Evolutionary conservation across 306 rosid species (phyloP), one percentile per base, ranked within the genome.

Genomic region (Styphnolobium japonicum): DNA sequence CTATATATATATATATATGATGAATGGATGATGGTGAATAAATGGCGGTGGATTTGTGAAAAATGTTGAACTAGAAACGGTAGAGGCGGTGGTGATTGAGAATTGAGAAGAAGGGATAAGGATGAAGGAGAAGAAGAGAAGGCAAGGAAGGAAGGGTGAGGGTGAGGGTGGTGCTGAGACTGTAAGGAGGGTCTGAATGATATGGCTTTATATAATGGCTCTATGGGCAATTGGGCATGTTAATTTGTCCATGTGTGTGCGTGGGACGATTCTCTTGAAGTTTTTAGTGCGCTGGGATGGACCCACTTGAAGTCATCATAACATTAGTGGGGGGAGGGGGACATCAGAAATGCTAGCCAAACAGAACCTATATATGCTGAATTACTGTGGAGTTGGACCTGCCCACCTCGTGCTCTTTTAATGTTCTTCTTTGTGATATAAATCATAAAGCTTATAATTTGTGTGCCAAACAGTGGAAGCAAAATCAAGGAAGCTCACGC

Each of bases 181-280:
- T 66, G 75, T n/a, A n/a, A 62, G 31, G 4, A 0, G 12, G 12
- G 18, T 45, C 5, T 36, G 52, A 61, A 56, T 46, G 61, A 48
- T 10, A 75, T 64, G 80, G 87, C 52, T 76, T 84, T 85, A 81
- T 76, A 85, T 85, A 85, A 71, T 63, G 73, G 29, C 2, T 29
- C 4, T n/a, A 4, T 7, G 18, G 10, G 14, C 15, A 40, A 52
- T 36, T 51, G 39, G 11, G 62, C 8, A 45, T 52, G 71, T 23
- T 3, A 15, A n/a, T 34, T 64, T 60, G 71, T 37, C 15, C 15
- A 6, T 22, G 43, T 57, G 67, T 39, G 45, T 8, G 45, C 0
- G 53, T 11, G 72, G 22, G 36, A 65, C 42, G 71, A 45, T 75
- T 75, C 7, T 68, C 8, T 16, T 18, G 7, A 46, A 36, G 45